Conservation (phyloP, 805 yeast species). For the Teunomyces cretensis region DNA sequence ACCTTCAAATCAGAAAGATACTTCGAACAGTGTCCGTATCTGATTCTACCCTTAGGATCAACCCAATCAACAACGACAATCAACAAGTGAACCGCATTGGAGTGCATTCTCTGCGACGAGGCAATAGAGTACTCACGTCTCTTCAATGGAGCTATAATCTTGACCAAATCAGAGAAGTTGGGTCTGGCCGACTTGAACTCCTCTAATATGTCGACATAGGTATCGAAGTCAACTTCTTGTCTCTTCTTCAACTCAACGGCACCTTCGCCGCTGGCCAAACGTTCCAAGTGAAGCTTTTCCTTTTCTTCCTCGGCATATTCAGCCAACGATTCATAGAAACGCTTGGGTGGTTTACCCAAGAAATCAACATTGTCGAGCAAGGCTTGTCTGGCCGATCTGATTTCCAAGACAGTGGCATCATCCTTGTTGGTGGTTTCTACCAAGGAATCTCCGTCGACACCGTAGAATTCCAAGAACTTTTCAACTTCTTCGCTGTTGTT, state of each 20-base stretch:
- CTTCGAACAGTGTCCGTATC: constrained; percentile 94
- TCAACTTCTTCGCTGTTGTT: constrained; percentile 66
- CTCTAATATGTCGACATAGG: constrained; percentile 78
- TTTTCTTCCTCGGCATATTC: constrained; percentile 66
- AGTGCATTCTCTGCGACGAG: constrained; percentile 89
- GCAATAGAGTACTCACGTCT: constrained; percentile 98
- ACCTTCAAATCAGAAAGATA: constrained; percentile 74
- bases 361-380: constrained; percentile 80
- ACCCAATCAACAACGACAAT: constrained; percentile 97
- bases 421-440: constrained; percentile 74
- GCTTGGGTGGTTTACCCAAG: constrained; percentile 94
- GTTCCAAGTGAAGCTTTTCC: constrained; percentile 61
- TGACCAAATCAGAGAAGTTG: constrained; percentile 62
- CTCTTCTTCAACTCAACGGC: constrained; percentile 80
- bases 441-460: constrained; percentile 64
- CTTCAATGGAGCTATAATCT: constrained; percentile 80
- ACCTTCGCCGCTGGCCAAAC: constrained; percentile 74
- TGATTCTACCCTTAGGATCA: constrained; percentile 77
- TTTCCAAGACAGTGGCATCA: constrained; percentile 55
- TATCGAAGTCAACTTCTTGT: constrained; percentile 79
- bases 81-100: constrained; percentile 84
- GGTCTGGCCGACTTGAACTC: constrained; percentile 85
- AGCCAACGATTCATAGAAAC: constrained; percentile 83
- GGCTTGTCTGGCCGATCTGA: constrained; percentile 79
- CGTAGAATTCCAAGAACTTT: constrained; percentile 69